Conservation (phyloP, 306 rosid species). For the Malus sylvestris region DNA sequence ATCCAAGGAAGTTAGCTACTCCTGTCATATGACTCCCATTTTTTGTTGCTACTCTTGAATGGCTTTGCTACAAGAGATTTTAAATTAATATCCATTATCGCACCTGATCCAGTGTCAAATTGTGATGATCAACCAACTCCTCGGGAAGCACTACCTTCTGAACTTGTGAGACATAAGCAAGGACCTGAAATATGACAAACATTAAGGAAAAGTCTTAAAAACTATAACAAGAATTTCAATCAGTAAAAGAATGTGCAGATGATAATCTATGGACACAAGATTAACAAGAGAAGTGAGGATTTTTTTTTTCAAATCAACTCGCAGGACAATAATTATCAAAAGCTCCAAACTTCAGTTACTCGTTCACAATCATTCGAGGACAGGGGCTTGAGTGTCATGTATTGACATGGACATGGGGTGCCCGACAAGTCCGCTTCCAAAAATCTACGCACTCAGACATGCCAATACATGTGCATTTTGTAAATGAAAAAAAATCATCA, state of each 20-base stretch:
- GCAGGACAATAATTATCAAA: neutral
- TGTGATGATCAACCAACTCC: constrained; percentile 50
- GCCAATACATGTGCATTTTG: neutral
- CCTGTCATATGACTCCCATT: constrained; percentile 5
- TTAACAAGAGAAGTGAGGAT: neutral
- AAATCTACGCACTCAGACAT: neutral
- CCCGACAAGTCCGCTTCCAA: neutral
- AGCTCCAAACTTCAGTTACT: neutral
- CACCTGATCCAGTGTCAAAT: constrained; percentile 65
- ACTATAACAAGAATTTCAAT: neutral
- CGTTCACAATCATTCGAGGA: neutral
- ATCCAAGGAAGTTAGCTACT: neutral
- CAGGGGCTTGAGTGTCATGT: neutral
- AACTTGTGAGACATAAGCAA: constrained; percentile 98
- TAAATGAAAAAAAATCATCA: neutral
- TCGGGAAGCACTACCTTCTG: constrained; percentile 71
- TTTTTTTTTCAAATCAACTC: neutral
- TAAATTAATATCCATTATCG: neutral
- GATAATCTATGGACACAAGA: neutral
- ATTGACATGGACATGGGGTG: neutral
- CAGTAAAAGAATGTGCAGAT: neutral
- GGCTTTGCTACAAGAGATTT: neutral
- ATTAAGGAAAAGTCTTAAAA: constrained; percentile 1
- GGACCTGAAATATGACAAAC: constrained; percentile 44
- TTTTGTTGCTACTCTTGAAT: neutral